These are phyloP conservation scores for Erodium texanum DNA, from an alignment of 441 rosid genomes.

Conservation along the genomic window DNA sequence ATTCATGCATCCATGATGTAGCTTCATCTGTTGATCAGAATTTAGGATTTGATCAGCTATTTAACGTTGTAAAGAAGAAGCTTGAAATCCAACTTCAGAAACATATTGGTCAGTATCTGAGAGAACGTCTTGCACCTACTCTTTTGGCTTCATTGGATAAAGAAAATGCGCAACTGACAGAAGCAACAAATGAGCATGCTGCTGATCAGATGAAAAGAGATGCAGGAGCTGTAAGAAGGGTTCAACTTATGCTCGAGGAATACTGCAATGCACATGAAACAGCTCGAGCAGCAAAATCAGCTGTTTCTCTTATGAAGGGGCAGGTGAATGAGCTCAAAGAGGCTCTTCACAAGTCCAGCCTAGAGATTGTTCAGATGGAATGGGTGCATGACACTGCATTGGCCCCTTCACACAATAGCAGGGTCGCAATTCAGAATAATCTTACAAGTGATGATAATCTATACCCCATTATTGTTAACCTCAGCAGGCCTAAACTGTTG, in stretches of 20 bases:
- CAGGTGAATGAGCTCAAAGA: conserved; percentile 70
- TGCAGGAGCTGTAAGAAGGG: conserved; percentile 44
- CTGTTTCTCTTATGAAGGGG: conserved; percentile 65
- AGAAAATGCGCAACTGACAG: conserved; percentile 54
- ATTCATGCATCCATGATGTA: conserved; percentile 76
- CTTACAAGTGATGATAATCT: conserved; percentile 50
- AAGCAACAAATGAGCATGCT: conserved; percentile 35
- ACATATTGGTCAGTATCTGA: conserved; percentile 55
- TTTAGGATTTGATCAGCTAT: conserved; percentile 89
- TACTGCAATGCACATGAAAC: conserved; percentile 89
- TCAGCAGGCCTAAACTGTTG: conserved; percentile 63
- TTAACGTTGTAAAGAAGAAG: conserved; percentile 67
- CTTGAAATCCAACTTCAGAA: conserved; percentile 74
- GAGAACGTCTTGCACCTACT: conserved; percentile 55
- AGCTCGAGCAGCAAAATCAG: conserved; percentile 77
- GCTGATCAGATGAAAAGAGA: conserved; percentile 45
- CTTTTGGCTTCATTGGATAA: conserved; percentile 59
- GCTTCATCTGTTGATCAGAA: conserved; percentile 67
- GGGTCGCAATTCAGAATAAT: conserved; percentile 51
- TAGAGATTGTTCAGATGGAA: conserved; percentile 88
- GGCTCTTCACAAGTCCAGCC: conserved; percentile 57
- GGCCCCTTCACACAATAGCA: conserved; percentile 55
- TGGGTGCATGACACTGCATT: conserved; percentile 71
- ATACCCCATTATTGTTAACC: conserved; percentile 47
- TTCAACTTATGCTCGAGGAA: conserved; percentile 78